These are phyloP conservation scores for Plasmodium fragile DNA, from an alignment of 169 alveolate species.

Conservation along the genomic window DNA sequence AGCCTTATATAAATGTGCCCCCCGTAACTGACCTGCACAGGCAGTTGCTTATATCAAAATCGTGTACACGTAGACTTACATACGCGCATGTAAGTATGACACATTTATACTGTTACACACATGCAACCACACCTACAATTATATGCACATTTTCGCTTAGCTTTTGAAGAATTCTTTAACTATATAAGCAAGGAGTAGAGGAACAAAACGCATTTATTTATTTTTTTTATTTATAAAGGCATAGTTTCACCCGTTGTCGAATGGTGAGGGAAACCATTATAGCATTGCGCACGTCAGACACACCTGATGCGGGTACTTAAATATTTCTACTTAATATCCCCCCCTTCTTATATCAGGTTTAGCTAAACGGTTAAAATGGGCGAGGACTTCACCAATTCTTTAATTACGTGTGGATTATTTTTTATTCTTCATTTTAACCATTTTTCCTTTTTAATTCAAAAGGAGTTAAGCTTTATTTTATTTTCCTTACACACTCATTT, in stretches of 20 bases:
- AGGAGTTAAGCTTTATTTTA: background rate
- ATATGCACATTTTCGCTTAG: background rate
- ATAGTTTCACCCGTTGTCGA: background rate
- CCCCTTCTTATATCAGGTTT: background rate
- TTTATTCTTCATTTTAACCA: background rate
- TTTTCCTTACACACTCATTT: background rate
- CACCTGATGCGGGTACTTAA: background rate
- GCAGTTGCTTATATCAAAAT: background rate
- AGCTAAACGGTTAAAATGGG: background rate
- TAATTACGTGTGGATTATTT: background rate
- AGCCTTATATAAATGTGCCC: too few species aligned
- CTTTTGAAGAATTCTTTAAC: conserved; percentile 42
- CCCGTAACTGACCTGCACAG: background rate
- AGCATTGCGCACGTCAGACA: background rate
- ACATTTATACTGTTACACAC: background rate
- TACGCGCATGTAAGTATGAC: background rate
- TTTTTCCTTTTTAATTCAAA: background rate
- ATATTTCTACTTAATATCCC: background rate
- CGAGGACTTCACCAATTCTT: background rate
- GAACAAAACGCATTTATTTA: background rate
- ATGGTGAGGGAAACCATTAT: background rate
- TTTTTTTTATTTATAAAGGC: background rate
- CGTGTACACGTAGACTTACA: background rate
- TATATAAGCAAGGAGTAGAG: conserved; percentile 41
- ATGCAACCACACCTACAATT: background rate